Base-by-base conservation (phyloP, 192 early-diverging fungal species). In the Gryganskiella cystojenkinii region DNA sequence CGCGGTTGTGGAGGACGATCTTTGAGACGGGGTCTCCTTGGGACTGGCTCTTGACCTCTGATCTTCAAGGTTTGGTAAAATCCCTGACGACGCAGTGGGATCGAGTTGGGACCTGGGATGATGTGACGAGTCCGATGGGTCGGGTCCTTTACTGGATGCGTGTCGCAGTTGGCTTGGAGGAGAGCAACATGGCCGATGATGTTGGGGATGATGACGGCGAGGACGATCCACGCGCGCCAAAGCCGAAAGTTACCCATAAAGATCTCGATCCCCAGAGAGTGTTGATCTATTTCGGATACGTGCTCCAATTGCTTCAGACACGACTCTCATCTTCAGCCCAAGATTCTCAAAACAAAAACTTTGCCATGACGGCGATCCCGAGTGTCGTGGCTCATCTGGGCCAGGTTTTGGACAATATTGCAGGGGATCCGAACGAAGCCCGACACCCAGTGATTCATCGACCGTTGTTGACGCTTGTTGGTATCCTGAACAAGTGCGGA, bases 301-400 rank as follows among this genome's bases (percentile, higher is more conserved):
- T 69, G 11, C n/a, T 64, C 0, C 61, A 61, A 10, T 42, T 78
- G 15, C 53, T 78, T 3, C 74, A 78, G 35, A 37, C 66, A 6
- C 65, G 66, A 9, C 61, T 78, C 2, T 42, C 74, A 6, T 78
- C 74, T 0, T 78, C 74, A 1, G 74, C 74, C 0, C 42, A 78
- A 27, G 74, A 78, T 35, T 78, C 74, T 13, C 56, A 53, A n/a
- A 78, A 63, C 37, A 55, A 68, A 11, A 78, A 78, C 56, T 78
- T 69, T 47, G 42, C 42, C 17, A 57, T 69, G 66, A 49, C 50
- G 9, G 46, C 60, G 4, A 64, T 78, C 14, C 74, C 61, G 1
- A 25, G 50, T 1, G 56, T 78, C 3, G 13, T 69, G 3, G 25
- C 42, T 13, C 74, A 78, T 35, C 64, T 78, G 14, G 74, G 74